Percentiles rank a stretch among this genome's conserved stretches.
Conservation (phyloP, 176 grass and related monocot genomes). For the Avena sativa region DNA sequence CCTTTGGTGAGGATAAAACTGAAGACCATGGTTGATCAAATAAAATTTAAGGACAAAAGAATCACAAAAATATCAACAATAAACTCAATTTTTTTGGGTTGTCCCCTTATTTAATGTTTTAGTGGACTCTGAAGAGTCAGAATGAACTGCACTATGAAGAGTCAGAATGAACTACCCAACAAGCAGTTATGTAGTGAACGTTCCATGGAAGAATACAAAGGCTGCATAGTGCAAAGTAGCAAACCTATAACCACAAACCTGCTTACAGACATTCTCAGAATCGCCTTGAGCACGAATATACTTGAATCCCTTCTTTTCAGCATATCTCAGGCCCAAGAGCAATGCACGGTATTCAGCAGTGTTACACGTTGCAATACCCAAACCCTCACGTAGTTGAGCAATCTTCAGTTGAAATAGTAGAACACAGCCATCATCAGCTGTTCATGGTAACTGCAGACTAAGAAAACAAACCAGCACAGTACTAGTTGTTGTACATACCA, state of each 20-base stretch:
- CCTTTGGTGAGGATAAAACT: too few species aligned
- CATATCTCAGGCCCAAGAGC: conserved; percentile 86
- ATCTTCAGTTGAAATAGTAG: conserved; percentile 56
- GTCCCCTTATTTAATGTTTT: conserved; percentile 5
- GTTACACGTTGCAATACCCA: conserved; percentile 73
- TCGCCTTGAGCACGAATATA: conserved; percentile 76
- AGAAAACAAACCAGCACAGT: conserved; percentile 19
- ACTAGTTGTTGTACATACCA: conserved; percentile 57
- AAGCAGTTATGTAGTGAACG: neutral
- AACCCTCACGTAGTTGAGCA: conserved; percentile 79
- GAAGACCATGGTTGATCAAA: too few species aligned
- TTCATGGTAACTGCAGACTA: conserved; percentile 21
- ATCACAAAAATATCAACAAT: neutral
- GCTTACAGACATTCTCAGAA: too few species aligned
- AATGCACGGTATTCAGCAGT: conserved; percentile 90
- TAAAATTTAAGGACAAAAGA: neutral
- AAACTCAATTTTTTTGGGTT: neutral
- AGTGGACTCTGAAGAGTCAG: conserved; percentile 5
- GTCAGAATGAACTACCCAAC: neutral
- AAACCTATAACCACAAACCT: conserved; percentile 39
- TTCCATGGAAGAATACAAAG: conserved; percentile 29
- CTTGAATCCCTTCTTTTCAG: conserved; percentile 78
- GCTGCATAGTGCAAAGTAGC: too few species aligned
- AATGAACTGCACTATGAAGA: too few species aligned
- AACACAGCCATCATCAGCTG: conserved; percentile 33